These are phyloP conservation scores for Porosira glacialis DNA, from an alignment of 352 stramenopile genomes.

Conservation along the genomic window DNA sequence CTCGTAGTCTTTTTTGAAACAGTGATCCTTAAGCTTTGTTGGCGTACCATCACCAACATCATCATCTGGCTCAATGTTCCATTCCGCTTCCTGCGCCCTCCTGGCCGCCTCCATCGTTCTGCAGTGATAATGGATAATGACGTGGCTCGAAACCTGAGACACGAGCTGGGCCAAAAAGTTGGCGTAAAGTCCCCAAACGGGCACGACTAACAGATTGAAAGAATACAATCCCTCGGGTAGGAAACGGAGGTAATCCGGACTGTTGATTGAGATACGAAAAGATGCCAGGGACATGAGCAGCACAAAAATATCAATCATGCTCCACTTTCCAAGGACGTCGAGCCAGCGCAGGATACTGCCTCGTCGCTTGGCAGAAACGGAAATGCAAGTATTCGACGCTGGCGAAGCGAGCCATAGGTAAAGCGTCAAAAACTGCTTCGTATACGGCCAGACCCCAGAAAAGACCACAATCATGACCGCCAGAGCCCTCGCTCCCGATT, in stretches of 20 bases:
- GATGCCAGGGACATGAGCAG: slow-evolving; percentile 64
- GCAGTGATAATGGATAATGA: slow-evolving; percentile 81
- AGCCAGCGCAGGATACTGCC: slow-evolving; percentile 71
- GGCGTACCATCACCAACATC: slow-evolving; percentile 5
- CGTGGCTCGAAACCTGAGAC: slow-evolving; percentile 73
- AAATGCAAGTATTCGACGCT: too few species aligned
- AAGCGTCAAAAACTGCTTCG: slow-evolving; percentile 72
- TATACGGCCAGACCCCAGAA: slow-evolving; percentile 79
- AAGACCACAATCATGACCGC: slow-evolving; percentile 78
- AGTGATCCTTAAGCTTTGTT: slow-evolving; percentile 34
- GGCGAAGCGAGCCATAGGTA: slow-evolving; percentile 71
- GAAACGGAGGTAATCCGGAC: slow-evolving; percentile 61
- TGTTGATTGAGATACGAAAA: slow-evolving; percentile 58
- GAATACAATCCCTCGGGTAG: slow-evolving; percentile 69
- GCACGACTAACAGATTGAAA: slow-evolving; percentile 69
- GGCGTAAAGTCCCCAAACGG: slow-evolving; percentile 77
- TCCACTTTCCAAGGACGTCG: slow-evolving; percentile 78
- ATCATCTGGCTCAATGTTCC: slow-evolving; percentile 6
- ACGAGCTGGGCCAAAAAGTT: slow-evolving; percentile 78
- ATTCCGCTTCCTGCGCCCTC: slow-evolving; percentile 32
- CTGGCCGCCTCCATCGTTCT: slow-evolving; percentile 32
- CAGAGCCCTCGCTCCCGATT: slow-evolving; percentile 61
- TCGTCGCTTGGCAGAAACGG: slow-evolving; percentile 56
- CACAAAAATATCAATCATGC: slow-evolving; percentile 79
- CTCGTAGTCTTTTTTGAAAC: slow-evolving; percentile 56